Percentiles rank a stretch among this genome's conserved stretches.
These are phyloP conservation scores for Candida verbasci DNA, from an alignment of 805 yeast species.

Conservation along the genomic window DNA sequence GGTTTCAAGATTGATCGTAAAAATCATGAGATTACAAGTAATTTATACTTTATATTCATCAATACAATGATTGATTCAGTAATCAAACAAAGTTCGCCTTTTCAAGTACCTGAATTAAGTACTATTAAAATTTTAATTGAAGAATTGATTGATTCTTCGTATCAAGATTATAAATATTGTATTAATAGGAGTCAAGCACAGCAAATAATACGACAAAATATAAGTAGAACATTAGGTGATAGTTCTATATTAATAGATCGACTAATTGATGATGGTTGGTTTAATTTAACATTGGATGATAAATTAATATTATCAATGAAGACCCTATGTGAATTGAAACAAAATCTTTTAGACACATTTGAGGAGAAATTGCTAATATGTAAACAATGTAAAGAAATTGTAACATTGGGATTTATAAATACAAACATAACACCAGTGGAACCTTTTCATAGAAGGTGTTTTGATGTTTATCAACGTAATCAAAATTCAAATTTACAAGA, in stretches of 20 bases:
- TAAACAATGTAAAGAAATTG: slow-evolving; percentile 47
- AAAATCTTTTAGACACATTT: slow-evolving; percentile 39
- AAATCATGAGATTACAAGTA: slow-evolving; percentile 31
- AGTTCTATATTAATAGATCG: slow-evolving; percentile 34
- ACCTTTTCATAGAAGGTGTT: slow-evolving; percentile 47
- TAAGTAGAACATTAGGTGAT: slow-evolving; percentile 29
- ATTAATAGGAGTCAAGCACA: slow-evolving; percentile 33
- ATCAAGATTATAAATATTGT: slow-evolving; percentile 24
- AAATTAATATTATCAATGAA: slow-evolving; percentile 36
- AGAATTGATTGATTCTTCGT: slow-evolving; percentile 34
- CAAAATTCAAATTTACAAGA: slow-evolving; percentile 10
- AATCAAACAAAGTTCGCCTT: slow-evolving; percentile 35
- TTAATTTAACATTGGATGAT: slow-evolving; percentile 28
- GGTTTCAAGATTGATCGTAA: slow-evolving; percentile 42
- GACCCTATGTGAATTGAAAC: slow-evolving; percentile 44
- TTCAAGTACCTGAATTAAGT: slow-evolving; percentile 36
- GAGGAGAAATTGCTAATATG: slow-evolving; percentile 37
- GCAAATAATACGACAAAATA: slow-evolving; percentile 20
- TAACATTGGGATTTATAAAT: slow-evolving; percentile 43
- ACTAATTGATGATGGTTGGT: slow-evolving; percentile 52
- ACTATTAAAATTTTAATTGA: slow-evolving; percentile 45
- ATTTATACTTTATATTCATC: slow-evolving; percentile 32
- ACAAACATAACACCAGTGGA: background rate
- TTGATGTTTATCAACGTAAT: slow-evolving; percentile 32
- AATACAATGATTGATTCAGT: slow-evolving; percentile 38